phyloP scores from a whole-genome alignment of 129 eudicot species.

The Centrapalus pauciflorus region DNA sequence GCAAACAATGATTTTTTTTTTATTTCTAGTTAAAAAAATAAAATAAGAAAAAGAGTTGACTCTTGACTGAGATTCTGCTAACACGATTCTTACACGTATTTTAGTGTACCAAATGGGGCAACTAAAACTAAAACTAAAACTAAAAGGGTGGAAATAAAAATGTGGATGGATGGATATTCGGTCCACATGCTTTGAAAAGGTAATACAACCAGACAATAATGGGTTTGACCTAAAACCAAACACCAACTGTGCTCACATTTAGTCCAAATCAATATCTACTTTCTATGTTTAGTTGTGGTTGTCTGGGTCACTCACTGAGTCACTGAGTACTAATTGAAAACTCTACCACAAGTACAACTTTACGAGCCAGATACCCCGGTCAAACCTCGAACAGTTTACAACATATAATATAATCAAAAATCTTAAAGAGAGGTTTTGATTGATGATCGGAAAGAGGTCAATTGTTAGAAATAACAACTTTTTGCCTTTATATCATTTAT shows the following conservation, averaged over 20 bases:
- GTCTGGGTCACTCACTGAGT: no score
- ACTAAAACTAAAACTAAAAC: no score
- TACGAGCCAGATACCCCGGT: no score
- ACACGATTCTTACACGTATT: conserved; percentile 26
- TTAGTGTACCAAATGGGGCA: conserved; percentile 9
- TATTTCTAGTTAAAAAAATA: no score
- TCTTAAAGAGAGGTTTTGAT: no score
- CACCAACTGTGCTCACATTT: neutral
- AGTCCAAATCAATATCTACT: no score
- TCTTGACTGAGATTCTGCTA: conserved; percentile 35
- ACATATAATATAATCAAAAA: no score
- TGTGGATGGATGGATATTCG: neutral
- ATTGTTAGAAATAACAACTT: no score
- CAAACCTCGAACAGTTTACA: no score
- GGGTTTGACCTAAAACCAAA: conserved; percentile 10
- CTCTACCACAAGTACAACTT: neutral
- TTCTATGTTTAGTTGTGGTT: no score
- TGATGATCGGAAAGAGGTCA: no score
- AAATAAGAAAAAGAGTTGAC: conserved; percentile 30
- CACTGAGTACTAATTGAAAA: neutral
- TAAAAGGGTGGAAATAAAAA: conserved; percentile 10
- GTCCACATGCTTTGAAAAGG: conserved; percentile 9
- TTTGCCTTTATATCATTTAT: no score
- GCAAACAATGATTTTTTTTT: conserved; percentile 3
- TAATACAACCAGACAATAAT: neutral